Evolutionary conservation across 2,329 filamentous ascomycete genomes (phyloP).

Genomic region (Hirsutella thompsonii): DNA sequence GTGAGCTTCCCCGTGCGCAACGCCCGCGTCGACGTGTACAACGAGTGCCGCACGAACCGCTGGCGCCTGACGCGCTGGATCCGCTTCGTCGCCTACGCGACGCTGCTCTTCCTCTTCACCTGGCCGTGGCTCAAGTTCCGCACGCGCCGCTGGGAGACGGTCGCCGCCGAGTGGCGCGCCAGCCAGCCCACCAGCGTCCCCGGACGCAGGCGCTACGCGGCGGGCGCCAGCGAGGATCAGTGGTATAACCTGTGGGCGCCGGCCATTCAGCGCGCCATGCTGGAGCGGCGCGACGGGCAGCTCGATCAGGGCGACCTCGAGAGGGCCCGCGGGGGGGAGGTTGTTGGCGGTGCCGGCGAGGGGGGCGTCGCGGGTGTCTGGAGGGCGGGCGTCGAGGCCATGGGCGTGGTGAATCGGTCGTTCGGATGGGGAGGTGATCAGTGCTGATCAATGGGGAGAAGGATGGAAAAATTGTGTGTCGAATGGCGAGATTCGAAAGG

Average conservation of each 20-base stretch:
- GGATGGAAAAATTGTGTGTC: not conserved
- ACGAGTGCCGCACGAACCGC: constrained; percentile 44
- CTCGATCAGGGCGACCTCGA: constrained; percentile 45
- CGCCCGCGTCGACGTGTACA: constrained; percentile 48
- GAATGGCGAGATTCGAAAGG: too few species aligned
- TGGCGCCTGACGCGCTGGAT: constrained; percentile 55
- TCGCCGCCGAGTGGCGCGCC: constrained; percentile 42
- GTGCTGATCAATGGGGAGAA: constrained; percentile 1
- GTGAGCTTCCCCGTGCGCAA: constrained; percentile 49
- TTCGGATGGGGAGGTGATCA: constrained; percentile 35
- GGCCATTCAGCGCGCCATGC: constrained; percentile 44
- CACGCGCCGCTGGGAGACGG: constrained; percentile 55
- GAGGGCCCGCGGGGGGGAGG: constrained; percentile 14
- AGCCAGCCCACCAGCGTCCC: constrained; percentile 16
- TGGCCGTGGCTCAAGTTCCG: constrained; percentile 59
- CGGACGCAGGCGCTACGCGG: constrained; percentile 33
- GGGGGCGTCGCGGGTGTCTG: constrained; percentile 27
- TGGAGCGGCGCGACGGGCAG: constrained; percentile 41
- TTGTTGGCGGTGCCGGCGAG: constrained; percentile 14
- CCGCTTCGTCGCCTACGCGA: constrained; percentile 50
- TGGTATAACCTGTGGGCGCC: constrained; percentile 52
- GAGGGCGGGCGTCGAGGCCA: constrained; percentile 34
- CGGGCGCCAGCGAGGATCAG: constrained; percentile 36
- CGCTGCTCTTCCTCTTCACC: constrained; percentile 54
- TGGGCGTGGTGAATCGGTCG: constrained; percentile 38